Conservation (phyloP, 768 basidiomycete species). For the Phanerochaete carnosa region DNA sequence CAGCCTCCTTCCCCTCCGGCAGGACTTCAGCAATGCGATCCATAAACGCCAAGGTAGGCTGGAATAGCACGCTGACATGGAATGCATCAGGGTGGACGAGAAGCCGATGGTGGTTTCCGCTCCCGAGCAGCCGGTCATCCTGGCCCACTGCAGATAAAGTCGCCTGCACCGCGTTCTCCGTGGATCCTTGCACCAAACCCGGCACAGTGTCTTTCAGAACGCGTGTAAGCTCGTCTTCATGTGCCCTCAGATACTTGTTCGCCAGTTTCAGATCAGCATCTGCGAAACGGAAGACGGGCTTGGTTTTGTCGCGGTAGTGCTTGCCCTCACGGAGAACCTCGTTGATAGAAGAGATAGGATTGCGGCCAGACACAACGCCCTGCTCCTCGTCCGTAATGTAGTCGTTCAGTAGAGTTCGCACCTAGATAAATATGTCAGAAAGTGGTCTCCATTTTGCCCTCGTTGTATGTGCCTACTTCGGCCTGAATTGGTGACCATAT, state of each 20-base stretch:
- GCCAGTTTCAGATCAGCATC: constrained; percentile 82
- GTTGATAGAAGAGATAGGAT: constrained; percentile 91
- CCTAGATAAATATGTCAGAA: constrained; percentile 41
- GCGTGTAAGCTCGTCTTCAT: constrained; percentile 83
- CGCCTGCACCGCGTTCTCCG: constrained; percentile 61
- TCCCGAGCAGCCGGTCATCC: constrained; percentile 72
- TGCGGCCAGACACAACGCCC: constrained; percentile 72
- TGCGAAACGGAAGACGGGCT: constrained; percentile 88
- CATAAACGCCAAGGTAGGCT: constrained; percentile 86
- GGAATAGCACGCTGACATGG: constrained; percentile 92
- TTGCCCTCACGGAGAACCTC: constrained; percentile 87
- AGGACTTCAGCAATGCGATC: constrained; percentile 67
- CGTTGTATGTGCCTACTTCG: constrained; percentile 56
- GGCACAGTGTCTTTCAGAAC: constrained; percentile 91
- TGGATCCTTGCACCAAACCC: constrained; percentile 75
- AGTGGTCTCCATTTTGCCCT: not conserved
- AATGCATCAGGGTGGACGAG: constrained; percentile 91
- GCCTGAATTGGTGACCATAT: constrained; percentile 86
- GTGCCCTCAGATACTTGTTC: constrained; percentile 60
- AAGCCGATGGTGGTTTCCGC: constrained; percentile 77
- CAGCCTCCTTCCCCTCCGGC: constrained; percentile 67
- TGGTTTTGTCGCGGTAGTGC: constrained; percentile 72
- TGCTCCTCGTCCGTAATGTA: constrained; percentile 93
- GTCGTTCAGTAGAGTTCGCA: constrained; percentile 79
- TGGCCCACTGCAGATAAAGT: constrained; percentile 57